Evolutionary conservation across 148 eudicot species (phyloP).

Genomic region (Hydrangea macrophylla): DNA sequence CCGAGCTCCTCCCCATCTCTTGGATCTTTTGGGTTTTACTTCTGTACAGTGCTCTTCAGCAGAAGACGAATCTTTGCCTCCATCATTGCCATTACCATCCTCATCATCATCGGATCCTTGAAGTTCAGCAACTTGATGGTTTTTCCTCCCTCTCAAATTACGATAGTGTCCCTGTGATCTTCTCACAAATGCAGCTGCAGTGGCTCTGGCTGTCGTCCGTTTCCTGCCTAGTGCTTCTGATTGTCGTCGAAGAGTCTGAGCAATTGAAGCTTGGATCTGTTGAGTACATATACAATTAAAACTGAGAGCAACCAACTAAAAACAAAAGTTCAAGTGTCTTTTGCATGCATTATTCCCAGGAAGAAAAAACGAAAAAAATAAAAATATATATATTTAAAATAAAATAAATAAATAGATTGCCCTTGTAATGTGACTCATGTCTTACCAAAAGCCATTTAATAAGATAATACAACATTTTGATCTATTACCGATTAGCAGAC

Average conservation of each 20-base stretch:
- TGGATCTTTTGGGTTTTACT: constrained; percentile 41
- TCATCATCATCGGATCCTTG: constrained; percentile 63
- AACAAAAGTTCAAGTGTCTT: background rate
- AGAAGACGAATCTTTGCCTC: constrained; percentile 65
- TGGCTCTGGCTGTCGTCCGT: constrained; percentile 28
- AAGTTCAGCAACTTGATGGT: constrained; percentile 24
- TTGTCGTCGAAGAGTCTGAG: constrained; percentile 61
- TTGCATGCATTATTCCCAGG: background rate
- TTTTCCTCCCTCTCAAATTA: constrained; percentile 44
- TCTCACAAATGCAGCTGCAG: constrained; percentile 24
- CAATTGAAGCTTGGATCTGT: constrained; percentile 79
- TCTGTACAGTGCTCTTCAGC: constrained; percentile 59
- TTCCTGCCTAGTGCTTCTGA: constrained; percentile 73
- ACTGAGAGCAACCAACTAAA: constrained; percentile 8
- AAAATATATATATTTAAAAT: too few species aligned
- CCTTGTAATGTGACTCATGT: too few species aligned
- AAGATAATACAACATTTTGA: background rate
- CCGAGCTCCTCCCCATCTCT: constrained; percentile 45
- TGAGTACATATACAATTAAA: constrained; percentile 2
- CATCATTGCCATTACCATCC: constrained; percentile 45
- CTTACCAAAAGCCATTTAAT: background rate
- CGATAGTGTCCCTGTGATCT: constrained; percentile 45
- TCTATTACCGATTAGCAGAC: too few species aligned
- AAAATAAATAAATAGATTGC: too few species aligned
- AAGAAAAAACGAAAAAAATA: too few species aligned